These are phyloP conservation scores for Pterocarpus santalinus DNA, from an alignment of 306 rosid genomes.

Conservation along the genomic window DNA sequence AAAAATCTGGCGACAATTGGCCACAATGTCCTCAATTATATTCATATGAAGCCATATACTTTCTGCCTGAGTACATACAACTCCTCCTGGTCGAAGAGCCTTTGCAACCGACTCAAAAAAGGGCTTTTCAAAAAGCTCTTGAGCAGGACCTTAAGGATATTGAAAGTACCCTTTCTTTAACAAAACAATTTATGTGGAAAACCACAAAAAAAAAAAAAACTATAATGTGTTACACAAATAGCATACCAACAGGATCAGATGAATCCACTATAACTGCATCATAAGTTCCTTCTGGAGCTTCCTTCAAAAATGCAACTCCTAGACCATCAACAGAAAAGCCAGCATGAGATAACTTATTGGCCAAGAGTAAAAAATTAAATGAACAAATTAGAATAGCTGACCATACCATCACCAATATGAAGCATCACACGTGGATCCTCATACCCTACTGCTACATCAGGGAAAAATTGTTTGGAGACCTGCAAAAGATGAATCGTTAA, in stretches of 20 bases:
- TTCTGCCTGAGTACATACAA: conserved; percentile 96
- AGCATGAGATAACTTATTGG: conserved; percentile 31
- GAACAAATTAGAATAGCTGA: conserved; percentile 30
- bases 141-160: conserved; percentile 86
- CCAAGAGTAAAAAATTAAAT: background rate
- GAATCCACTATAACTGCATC: conserved; percentile 98
- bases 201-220: background rate
- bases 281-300: conserved; percentile 84
- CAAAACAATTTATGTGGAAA: conserved; percentile 4
- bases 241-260: conserved; percentile 95
- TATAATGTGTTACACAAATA: background rate
- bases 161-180: conserved; percentile 35
- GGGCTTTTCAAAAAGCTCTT: conserved; percentile 97
- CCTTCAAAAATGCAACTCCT: conserved; percentile 97
- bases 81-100: conserved; percentile 99
- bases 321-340: conserved; percentile 46
- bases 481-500: conserved; percentile 44
- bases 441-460: conserved; percentile 83
- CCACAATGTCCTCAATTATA: conserved; percentile 85
- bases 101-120: conserved; percentile 79
- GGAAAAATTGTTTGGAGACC: conserved; percentile 92
- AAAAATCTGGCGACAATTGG: conserved; percentile 83
- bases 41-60: conserved; percentile 99
- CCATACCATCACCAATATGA: conserved; percentile 88
- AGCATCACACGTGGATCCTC: conserved; percentile 91